These are phyloP conservation scores for Peterozyma xylosa DNA, from an alignment of 805 yeast species.

Conservation along the genomic window DNA sequence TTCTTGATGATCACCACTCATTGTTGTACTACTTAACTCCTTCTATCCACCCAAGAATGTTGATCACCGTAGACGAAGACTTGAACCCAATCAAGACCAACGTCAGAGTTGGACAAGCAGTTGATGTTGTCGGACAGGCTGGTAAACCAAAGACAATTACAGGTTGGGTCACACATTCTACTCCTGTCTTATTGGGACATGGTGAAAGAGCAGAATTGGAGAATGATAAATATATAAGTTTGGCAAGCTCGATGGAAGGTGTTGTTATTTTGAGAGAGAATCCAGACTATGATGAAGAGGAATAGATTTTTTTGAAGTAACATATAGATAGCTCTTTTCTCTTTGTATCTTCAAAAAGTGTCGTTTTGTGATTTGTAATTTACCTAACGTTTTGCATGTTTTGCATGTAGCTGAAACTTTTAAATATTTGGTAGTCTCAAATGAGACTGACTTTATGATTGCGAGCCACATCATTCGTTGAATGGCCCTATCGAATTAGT, in stretches of 20 bases:
- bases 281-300: conserved; percentile 71
- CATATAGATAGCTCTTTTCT: background rate
- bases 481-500: too few species aligned
- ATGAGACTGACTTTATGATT: too few species aligned
- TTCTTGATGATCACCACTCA: conserved; percentile 60
- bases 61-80: conserved; percentile 86
- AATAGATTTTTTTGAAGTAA: conserved; percentile 11
- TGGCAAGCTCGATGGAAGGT: conserved; percentile 82
- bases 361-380: background rate
- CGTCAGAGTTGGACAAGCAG: conserved; percentile 98
- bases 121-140: conserved; percentile 97
- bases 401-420: too few species aligned
- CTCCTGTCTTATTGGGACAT: conserved; percentile 87
- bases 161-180: conserved; percentile 98
- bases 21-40: conserved; percentile 80
- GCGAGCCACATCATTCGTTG: too few species aligned
- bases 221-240: conserved; percentile 83
- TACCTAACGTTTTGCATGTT: too few species aligned
- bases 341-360: background rate
- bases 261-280: conserved; percentile 88
- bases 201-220: conserved; percentile 98
- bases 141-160: conserved; percentile 98
- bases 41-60: conserved; percentile 87
- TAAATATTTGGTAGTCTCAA: too few species aligned
- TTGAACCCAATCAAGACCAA: conserved; percentile 90